phyloP scores from a whole-genome alignment of 495 filamentous ascomycete species.

The Xylaria sp. region DNA sequence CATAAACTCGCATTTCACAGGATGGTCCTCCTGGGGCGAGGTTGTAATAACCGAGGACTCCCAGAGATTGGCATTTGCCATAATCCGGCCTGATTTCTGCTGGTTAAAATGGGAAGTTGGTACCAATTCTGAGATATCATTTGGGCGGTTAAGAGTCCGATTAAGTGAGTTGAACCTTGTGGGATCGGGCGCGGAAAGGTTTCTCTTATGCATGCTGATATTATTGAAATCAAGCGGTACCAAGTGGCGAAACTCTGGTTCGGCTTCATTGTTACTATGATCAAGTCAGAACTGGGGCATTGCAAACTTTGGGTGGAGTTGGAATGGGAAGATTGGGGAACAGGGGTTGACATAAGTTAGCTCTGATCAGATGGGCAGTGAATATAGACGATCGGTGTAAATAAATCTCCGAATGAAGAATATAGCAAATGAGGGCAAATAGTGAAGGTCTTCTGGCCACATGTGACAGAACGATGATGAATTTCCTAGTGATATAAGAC shows the following conservation, averaged over 20 bases:
- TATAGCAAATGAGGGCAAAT: background rate
- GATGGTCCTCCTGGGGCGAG: background rate
- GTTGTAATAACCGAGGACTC: background rate
- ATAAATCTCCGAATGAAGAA: background rate
- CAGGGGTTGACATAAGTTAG: background rate
- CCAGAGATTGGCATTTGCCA: background rate
- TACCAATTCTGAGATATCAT: background rate
- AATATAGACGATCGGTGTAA: background rate
- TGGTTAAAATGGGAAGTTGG: slow-evolving; percentile 9
- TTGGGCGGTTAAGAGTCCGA: slow-evolving; percentile 13
- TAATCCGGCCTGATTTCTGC: slow-evolving; percentile 21
- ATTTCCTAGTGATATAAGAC: background rate
- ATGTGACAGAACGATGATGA: background rate
- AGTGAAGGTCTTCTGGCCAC: background rate
- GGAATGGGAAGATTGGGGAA: background rate
- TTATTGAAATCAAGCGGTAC: slow-evolving; percentile 24
- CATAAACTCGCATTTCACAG: slow-evolving; percentile 37
- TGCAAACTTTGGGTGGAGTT: background rate
- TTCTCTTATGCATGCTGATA: slow-evolving; percentile 28
- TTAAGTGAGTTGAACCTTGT: background rate
- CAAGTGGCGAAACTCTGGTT: slow-evolving; percentile 29
- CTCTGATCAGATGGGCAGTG: background rate
- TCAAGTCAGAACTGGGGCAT: slow-evolving; percentile 8
- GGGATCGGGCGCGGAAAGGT: slow-evolving; percentile 28
- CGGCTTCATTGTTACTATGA: background rate